These are phyloP conservation scores for Chiua virens DNA, from an alignment of 768 basidiomycete species.

Conservation along the genomic window DNA sequence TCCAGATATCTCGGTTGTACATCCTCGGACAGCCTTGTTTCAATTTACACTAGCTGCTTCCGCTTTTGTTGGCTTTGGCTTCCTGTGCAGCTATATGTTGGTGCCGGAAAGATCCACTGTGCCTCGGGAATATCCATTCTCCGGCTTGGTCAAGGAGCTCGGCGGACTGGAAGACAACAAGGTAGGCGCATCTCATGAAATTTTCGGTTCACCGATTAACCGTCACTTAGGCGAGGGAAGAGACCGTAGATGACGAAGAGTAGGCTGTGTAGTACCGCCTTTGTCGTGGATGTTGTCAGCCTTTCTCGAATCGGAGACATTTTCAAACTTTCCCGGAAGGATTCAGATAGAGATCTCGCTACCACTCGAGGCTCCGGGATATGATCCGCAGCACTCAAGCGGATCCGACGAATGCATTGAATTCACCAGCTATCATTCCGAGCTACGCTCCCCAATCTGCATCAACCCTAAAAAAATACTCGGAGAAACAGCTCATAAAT, in stretches of 20 bases:
- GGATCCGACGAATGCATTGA: not conserved
- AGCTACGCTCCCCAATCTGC: too few relatives aligned
- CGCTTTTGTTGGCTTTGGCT: slow-evolving; percentile 65
- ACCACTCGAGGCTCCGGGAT: too few relatives aligned
- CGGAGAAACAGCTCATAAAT: not conserved
- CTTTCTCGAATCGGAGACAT: not conserved
- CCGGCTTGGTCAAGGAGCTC: slow-evolving; percentile 72
- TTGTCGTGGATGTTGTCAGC: not conserved
- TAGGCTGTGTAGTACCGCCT: slow-evolving; percentile 21
- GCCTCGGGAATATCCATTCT: slow-evolving; percentile 75
- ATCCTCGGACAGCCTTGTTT: slow-evolving; percentile 57
- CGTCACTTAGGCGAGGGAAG: slow-evolving; percentile 36
- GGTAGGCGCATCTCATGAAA: slow-evolving; percentile 40
- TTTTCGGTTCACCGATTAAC: slow-evolving; percentile 2
- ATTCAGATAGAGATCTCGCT: not conserved
- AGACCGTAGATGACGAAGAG: slow-evolving; percentile 32
- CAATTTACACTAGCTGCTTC: slow-evolving; percentile 63
- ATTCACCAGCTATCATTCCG: not conserved
- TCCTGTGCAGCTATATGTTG: slow-evolving; percentile 53
- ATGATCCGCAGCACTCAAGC: not conserved
- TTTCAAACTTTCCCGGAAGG: slow-evolving; percentile 2
- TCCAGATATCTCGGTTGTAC: slow-evolving; percentile 67
- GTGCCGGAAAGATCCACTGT: slow-evolving; percentile 63
- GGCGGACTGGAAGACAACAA: slow-evolving; percentile 79
- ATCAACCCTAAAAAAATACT: too few relatives aligned